A percentile compares a stretch with the other conserved stretches of the same genome.
These are phyloP conservation scores for Knufia petricola DNA, from an alignment of 2,329 filamentous ascomycete genomes.

Conservation along the genomic window DNA sequence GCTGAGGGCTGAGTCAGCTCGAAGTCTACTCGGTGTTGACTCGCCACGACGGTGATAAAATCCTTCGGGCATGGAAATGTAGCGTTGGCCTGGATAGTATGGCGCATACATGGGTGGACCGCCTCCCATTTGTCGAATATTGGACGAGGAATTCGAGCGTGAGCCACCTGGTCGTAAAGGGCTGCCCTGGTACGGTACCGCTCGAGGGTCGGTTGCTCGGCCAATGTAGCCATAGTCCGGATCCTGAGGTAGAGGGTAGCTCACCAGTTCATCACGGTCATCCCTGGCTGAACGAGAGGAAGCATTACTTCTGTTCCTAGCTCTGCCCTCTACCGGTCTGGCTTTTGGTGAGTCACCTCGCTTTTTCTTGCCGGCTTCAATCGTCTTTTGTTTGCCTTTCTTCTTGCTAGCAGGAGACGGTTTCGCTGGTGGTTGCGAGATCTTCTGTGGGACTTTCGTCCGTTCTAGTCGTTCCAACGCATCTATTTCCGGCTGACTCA, in stretches of 20 bases:
- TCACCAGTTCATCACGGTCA: slow-evolving; percentile 10
- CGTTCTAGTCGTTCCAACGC: slow-evolving; percentile 55
- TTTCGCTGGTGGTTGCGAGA: slow-evolving; percentile 37
- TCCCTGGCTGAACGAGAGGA: slow-evolving; percentile 12
- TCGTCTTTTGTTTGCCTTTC: slow-evolving; percentile 20
- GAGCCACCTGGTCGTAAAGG: slow-evolving; percentile 38
- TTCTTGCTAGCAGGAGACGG: slow-evolving; percentile 24
- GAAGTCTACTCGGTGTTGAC: slow-evolving; percentile 31
- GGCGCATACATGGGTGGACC: slow-evolving; percentile 25
- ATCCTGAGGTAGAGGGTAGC: slow-evolving; percentile 24
- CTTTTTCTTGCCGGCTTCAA: slow-evolving; percentile 20
- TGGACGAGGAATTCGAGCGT: slow-evolving; percentile 34
- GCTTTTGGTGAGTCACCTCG: slow-evolving; percentile 18
- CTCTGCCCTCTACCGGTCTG: slow-evolving; percentile 13
- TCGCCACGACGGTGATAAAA: slow-evolving; percentile 28
- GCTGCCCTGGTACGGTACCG: slow-evolving; percentile 1
- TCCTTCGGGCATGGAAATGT: slow-evolving; percentile 29
- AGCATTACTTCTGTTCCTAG: slow-evolving; percentile 16
- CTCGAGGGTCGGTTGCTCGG: slow-evolving; percentile 22
- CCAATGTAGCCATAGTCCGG: slow-evolving; percentile 25
- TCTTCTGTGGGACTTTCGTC: slow-evolving; percentile 41
- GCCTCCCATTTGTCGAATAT: slow-evolving; percentile 31
- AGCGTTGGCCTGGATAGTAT: slow-evolving; percentile 23
- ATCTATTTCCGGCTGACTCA: slow-evolving; percentile 70
- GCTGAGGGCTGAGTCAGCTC: slow-evolving; percentile 35